These are phyloP conservation scores for Pseudozyma sp. DNA, from an alignment of 1,284 basidiomycete species.

Conservation along the genomic window DNA sequence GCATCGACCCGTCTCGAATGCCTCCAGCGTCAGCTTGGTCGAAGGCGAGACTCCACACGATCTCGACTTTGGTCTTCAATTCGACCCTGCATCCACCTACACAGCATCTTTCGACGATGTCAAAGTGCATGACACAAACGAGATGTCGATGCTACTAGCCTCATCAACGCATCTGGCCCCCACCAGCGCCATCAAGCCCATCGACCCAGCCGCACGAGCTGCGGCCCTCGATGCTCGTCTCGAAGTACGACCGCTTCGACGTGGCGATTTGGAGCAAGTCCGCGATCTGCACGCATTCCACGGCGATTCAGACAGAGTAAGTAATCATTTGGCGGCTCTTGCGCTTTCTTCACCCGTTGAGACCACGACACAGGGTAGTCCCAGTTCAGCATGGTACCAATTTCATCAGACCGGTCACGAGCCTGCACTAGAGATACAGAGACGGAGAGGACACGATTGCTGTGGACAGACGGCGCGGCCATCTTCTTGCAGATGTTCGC, in stretches of 20 bases:
- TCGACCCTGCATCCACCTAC: conserved; percentile 16
- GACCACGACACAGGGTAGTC: conserved; percentile 36
- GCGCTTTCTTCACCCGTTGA: conserved; percentile 35
- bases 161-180: conserved; percentile 15
- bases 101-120: conserved; percentile 16
- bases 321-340: conserved; percentile 27
- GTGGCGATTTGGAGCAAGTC: conserved; percentile 64
- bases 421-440: neutral
- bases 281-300: conserved; percentile 62
- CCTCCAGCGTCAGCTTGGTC: conserved; percentile 45
- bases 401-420: conserved; percentile 7
- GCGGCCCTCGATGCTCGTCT: conserved; percentile 60
- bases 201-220: conserved; percentile 49
- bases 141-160: conserved; percentile 23
- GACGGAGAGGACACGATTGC: conserved; percentile 11
- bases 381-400: conserved; percentile 7
- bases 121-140: conserved; percentile 27
- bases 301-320: conserved; percentile 63
- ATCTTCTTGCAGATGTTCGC: conserved; percentile 28
- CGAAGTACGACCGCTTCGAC: conserved; percentile 52
- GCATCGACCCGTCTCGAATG: conserved; percentile 51
- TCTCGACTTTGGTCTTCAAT: conserved; percentile 39
- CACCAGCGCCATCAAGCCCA: conserved; percentile 21
- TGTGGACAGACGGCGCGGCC: conserved; percentile 14
- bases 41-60: conserved; percentile 51